phyloP scores from a whole-genome alignment of 306 rosid species.

The Geum urbanum region DNA sequence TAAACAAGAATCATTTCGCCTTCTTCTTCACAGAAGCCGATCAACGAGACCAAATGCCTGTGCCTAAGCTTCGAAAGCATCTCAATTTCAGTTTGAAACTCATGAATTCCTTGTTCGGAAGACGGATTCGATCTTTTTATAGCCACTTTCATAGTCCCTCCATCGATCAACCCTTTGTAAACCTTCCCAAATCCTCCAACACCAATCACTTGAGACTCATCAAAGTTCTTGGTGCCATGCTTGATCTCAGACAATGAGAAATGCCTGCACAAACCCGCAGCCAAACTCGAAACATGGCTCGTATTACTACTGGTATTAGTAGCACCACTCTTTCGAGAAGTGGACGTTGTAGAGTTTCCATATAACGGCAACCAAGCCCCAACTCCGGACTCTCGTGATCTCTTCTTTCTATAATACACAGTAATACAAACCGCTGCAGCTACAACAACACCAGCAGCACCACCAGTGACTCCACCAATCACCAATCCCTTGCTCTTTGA shows the following conservation, averaged over 20 bases:
- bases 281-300: constrained; percentile 27
- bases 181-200: constrained; percentile 61
- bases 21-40: constrained; percentile 41
- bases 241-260: constrained; percentile 40
- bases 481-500: constrained; percentile 9
- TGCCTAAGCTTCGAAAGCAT: constrained; percentile 53
- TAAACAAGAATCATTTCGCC: constrained; percentile 46
- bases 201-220: constrained; percentile 41
- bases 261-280: constrained; percentile 32
- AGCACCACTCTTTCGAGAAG: constrained; percentile 24
- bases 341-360: constrained; percentile 21
- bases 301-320: constrained; percentile 9
- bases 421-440: constrained; percentile 19
- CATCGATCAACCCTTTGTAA: constrained; percentile 43
- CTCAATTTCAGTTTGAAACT: constrained; percentile 43
- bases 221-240: constrained; percentile 39
- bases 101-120: constrained; percentile 41
- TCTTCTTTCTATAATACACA: constrained; percentile 27
- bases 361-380: constrained; percentile 41
- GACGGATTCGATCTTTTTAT: constrained; percentile 45
- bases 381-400: neutral
- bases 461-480: constrained; percentile 32
- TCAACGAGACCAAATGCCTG: constrained; percentile 45
- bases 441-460: constrained; percentile 26
- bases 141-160: constrained; percentile 37